phyloP scores from a whole-genome alignment of 306 rosid species.

The Fragaria nilgerrensis region DNA sequence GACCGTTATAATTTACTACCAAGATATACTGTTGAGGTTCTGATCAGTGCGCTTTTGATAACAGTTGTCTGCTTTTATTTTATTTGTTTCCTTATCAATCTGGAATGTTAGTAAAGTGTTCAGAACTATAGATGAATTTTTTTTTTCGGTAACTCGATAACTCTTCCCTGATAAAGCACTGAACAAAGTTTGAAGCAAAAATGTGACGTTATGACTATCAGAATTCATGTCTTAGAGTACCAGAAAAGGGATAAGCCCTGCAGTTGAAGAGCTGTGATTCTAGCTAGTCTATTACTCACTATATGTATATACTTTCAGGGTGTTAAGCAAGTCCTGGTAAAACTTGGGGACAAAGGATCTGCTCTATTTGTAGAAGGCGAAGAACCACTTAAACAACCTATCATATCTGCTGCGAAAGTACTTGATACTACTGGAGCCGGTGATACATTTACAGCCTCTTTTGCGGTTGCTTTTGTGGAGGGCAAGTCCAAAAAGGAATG shows the following conservation, averaged over 20 bases:
- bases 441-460: constrained; percentile 90
- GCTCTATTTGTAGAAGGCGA: constrained; percentile 78
- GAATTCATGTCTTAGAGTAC: not conserved
- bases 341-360: constrained; percentile 84
- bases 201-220: not conserved
- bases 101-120: not conserved
- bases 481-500: constrained; percentile 71
- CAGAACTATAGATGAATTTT: not conserved
- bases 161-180: not conserved
- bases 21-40: not conserved
- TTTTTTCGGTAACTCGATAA: not conserved
- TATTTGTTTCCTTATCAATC: not conserved
- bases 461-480: constrained; percentile 84
- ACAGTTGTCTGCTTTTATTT: not conserved
- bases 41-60: not conserved
- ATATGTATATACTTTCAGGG: constrained; percentile 53
- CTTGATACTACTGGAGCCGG: constrained; percentile 94
- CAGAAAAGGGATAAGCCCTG: not conserved
- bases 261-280: not conserved
- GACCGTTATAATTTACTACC: not conserved
- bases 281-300: not conserved
- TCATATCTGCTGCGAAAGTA: constrained; percentile 56
- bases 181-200: not conserved
- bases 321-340: constrained; percentile 80
- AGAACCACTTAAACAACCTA: constrained; percentile 69